Percentiles rank a stretch among this genome's conserved stretches.
phyloP scores from a whole-genome alignment of 257 asterid species.

The Solanum ahanhuiri region DNA sequence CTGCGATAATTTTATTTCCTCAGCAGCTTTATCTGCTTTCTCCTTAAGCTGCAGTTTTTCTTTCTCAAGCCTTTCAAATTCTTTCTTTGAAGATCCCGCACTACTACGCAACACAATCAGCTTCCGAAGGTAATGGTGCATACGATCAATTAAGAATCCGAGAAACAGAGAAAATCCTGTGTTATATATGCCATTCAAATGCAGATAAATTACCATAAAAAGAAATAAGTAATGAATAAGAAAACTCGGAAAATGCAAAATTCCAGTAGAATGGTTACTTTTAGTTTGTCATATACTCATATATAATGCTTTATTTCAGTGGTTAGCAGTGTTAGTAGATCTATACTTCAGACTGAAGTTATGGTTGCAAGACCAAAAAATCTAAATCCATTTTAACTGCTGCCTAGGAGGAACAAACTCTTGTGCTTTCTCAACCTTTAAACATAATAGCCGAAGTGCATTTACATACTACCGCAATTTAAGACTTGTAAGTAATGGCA shows the following conservation, averaged over 20 bases:
- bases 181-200: background rate
- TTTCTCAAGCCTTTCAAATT: slow-evolving; percentile 57
- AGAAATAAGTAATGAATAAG: background rate
- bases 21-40: slow-evolving; percentile 49
- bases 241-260: background rate
- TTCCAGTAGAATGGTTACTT: background rate
- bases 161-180: slow-evolving; percentile 81
- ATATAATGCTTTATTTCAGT: no score
- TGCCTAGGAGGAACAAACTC: no score
- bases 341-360: no score
- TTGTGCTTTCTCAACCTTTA: no score
- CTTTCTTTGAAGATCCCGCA: slow-evolving; percentile 54
- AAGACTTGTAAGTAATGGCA: no score
- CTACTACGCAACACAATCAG: slow-evolving; percentile 43
- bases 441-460: no score
- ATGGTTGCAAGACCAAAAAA: no score
- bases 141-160: slow-evolving; percentile 77
- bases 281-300: no score
- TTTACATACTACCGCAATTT: no score
- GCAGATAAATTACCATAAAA: background rate
- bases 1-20: slow-evolving; percentile 37
- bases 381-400: no score
- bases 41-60: slow-evolving; percentile 58
- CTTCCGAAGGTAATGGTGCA: slow-evolving; percentile 78
- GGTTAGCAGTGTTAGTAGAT: no score